Conservation (phyloP, 495 filamentous ascomycete species). For the Penicillium taxi region DNA sequence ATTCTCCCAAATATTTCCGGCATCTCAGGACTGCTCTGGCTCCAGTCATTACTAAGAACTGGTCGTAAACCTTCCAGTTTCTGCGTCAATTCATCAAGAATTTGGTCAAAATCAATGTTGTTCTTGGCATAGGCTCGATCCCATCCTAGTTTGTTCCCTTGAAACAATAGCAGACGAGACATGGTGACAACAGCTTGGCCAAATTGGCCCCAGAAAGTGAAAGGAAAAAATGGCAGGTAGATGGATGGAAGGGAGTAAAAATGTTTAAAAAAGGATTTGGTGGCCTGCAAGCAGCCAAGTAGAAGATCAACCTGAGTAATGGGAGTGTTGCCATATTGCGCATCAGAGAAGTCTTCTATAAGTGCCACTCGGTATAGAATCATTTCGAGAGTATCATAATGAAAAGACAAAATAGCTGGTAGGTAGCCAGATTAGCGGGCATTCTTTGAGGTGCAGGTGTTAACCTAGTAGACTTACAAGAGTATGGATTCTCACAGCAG, state of each 20-base stretch:
- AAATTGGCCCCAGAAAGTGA: slow-evolving; percentile 16
- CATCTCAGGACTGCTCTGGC: not conserved
- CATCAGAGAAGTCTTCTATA: slow-evolving; percentile 8
- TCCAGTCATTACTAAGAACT: not conserved
- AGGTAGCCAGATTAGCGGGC: not conserved
- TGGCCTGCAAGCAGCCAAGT: slow-evolving; percentile 17
- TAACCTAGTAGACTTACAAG: slow-evolving; percentile 6
- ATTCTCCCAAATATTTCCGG: slow-evolving; percentile 15
- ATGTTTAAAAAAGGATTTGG: slow-evolving; percentile 23
- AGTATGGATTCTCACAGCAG: slow-evolving; percentile 8
- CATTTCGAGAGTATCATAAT: slow-evolving; percentile 19
- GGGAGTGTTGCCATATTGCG: slow-evolving; percentile 8
- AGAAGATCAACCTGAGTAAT: slow-evolving; percentile 19
- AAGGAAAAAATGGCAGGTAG: slow-evolving; percentile 14
- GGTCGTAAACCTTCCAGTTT: slow-evolving; percentile 9
- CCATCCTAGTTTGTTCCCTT: slow-evolving; percentile 12
- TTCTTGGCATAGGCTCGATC: slow-evolving; percentile 16
- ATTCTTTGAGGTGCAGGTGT: too few relatives aligned
- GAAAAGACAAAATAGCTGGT: slow-evolving; percentile 10
- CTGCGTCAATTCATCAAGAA: slow-evolving; percentile 1
- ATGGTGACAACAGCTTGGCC: slow-evolving; percentile 23
- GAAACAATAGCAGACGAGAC: slow-evolving; percentile 24
- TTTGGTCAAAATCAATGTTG: slow-evolving; percentile 10
- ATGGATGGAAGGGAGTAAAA: slow-evolving; percentile 16
- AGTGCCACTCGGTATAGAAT: slow-evolving; percentile 18